These are phyloP conservation scores for Sclerotinia nivalis DNA, from an alignment of 2,329 filamentous ascomycete species.

Conservation along the genomic window DNA sequence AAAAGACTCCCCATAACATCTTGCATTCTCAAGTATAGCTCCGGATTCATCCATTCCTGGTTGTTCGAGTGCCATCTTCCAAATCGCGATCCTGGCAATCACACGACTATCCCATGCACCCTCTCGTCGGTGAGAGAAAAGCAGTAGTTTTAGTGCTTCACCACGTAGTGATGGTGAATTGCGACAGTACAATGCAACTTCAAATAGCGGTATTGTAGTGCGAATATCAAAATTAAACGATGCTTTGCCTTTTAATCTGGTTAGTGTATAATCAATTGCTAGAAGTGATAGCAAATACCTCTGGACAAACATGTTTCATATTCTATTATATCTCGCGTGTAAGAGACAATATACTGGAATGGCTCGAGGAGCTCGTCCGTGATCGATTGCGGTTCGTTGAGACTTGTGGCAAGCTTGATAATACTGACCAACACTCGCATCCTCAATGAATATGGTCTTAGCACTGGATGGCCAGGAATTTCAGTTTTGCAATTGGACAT, in stretches of 20 bases:
- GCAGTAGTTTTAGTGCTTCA: conserved; percentile 61
- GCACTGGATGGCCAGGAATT: neutral
- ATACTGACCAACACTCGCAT: neutral
- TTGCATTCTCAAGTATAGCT: conserved; percentile 28
- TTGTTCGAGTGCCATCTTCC: conserved; percentile 36
- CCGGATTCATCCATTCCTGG: conserved; percentile 28
- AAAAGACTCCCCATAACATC: conserved; percentile 30
- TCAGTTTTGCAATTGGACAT: neutral
- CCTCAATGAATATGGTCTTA: conserved; percentile 14
- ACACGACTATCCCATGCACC: conserved; percentile 61
- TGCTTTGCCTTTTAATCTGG: neutral
- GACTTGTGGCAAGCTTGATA: conserved; percentile 19
- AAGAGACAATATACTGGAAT: conserved; percentile 16
- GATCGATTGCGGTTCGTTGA: conserved; percentile 13
- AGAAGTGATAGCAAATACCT: neutral
- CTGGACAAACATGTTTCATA: neutral
- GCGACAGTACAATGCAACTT: conserved; percentile 65
- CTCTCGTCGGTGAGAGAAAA: conserved; percentile 61
- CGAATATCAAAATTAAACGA: conserved; percentile 39
- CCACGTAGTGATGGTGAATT: conserved; percentile 53
- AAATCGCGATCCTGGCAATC: conserved; percentile 30
- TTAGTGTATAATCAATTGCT: neutral
- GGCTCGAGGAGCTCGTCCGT: conserved; percentile 9
- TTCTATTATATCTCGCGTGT: conserved; percentile 13
- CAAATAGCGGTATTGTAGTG: conserved; percentile 62